Evolutionary conservation across 2,329 filamentous ascomycete genomes (phyloP).

Genomic region (Ophiosphaerella korrae): DNA sequence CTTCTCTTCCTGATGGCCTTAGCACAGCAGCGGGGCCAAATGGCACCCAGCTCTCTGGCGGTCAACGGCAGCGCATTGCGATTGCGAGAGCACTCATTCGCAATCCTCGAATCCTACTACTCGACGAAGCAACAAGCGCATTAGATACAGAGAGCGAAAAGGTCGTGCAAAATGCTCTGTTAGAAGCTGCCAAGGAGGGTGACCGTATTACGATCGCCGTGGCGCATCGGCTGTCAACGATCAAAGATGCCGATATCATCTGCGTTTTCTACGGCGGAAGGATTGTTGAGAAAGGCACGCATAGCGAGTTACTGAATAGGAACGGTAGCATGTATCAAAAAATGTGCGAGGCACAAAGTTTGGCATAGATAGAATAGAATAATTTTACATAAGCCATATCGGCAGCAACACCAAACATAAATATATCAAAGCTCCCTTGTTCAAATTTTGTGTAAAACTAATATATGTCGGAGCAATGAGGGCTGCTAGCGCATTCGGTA

Average conservation of each 20-base stretch:
- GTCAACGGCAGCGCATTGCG: conserved; percentile 49
- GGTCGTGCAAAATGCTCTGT: conserved; percentile 45
- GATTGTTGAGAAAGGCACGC: conserved; percentile 77
- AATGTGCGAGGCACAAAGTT: conserved; percentile 48
- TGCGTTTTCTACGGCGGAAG: conserved; percentile 88
- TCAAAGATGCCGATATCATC: conserved; percentile 89
- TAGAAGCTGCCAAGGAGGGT: conserved; percentile 39
- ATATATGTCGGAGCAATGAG: too few relatives aligned
- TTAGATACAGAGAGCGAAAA: conserved; percentile 48
- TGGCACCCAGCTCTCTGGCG: conserved; percentile 46
- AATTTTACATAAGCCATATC: too few relatives aligned
- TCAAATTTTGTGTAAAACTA: too few relatives aligned
- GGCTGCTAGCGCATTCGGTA: too few relatives aligned
- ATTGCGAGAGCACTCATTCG: conserved; percentile 51
- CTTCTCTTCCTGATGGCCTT: conserved; percentile 57
- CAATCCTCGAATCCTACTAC: conserved; percentile 47
- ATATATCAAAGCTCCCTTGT: too few relatives aligned
- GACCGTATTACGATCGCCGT: conserved; percentile 69
- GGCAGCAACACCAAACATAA: too few relatives aligned
- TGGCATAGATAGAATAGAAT: conserved; percentile 23
- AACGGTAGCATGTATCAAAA: conserved; percentile 45
- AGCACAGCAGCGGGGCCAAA: conserved; percentile 9
- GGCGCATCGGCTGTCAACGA: conserved; percentile 79
- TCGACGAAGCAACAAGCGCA: conserved; percentile 37
- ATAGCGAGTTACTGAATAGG: conserved; percentile 39